Base-by-base conservation (phyloP, 108 stramenopile species). In the Cyclotella kingstonii region DNA sequence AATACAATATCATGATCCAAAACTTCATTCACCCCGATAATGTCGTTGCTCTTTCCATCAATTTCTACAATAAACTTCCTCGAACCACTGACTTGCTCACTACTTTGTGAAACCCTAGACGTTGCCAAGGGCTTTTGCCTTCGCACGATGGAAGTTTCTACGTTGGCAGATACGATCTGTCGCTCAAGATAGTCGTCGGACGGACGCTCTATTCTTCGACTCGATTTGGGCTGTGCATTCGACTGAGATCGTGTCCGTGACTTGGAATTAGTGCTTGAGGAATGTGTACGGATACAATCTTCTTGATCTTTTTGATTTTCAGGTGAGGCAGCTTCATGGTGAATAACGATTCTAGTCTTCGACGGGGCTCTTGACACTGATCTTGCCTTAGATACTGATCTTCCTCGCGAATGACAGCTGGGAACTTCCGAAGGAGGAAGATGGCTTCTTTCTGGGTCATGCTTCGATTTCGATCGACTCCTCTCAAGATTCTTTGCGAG, bases 1-100 rank as follows among this genome's bases (percentile, higher is more conserved):
- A n/a, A n/a, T 27, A 36, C 7, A 36, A 12, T 39, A 1, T 41
- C 39, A 3, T 56, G 27, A 2, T 56, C 55, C 7, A 27, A n/a
- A 10, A 56, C 15, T 56, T 56, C 55, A n/a, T 56, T 56, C 0
- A 56, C 55, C 6, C 39, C 55, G 28, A 56, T 56, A 11, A 56
- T 56, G 5, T 56, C 39, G 14, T 56, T 56, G 8, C 31, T 56
- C 4, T 56, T 39, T 27, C 34, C 55, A 18, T 56, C 55, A 26
- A 56, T 56, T 27, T 56, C 55, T 9, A 56, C 55, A 12, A 56
- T 31, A 23, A 56, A 56, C 40, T 56, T 56, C 2, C 39, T 40
- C 35, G 52, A 53, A 26, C 52, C 39, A 19, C 21, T 46, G 19
- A 1, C 45, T 2, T 14, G 3, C 23, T 18, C 21, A 3, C 18